Base-by-base conservation (phyloP, 2,329 filamentous ascomycete species). In the Phaeoacremonium minimum region DNA sequence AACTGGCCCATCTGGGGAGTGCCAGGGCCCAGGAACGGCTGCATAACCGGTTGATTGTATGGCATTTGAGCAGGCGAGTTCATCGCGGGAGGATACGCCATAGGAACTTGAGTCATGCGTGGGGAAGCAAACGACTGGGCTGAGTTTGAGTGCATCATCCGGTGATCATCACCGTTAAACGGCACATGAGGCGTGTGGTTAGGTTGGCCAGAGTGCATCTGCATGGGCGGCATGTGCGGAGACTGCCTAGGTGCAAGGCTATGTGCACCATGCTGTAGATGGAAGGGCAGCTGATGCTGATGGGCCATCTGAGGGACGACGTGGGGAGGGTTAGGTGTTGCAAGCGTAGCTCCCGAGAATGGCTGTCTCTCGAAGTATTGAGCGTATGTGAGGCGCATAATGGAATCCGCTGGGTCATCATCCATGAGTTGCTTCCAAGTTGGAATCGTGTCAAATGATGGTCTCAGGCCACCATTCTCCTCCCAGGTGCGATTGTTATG, bases 91-190 rank as follows among this genome's bases (percentile, higher is more conserved):
- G 77, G 76, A 48, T 89, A 90, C 4, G 77, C 76, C 57, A 87
- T 77, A 18, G 81, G 78, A 13, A 80, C 74, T 45, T 82, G 83
- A 35, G 80, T 75, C 48, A 89, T 75, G 34, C 89, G 80, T 33
- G 91, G 89, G 13, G 90, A 95, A 7, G 87, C 84, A 57, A 88
- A 93, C 4, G 88, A 87, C 50, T 90, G 88, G 4, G 82, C 82
- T 16, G 86, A 89, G 47, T 83, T 89, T 6, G 83, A 85, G 40
- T 86, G 87, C 65, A 93, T 85, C 86, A 96, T 95, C 35, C 89
- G 80, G 53, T 90, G 87, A 40, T 89, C 85, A 47, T 95, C 90
- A 47, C 82, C 80, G 41, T 80, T 82, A 47, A 82, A 85, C 4
- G 77, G 75, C 13, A 73, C 73, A 35, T 78, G 77, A 29, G 80